Conservation (phyloP, 768 basidiomycete genomes). For the Sporobolomyces phaffii region DNA sequence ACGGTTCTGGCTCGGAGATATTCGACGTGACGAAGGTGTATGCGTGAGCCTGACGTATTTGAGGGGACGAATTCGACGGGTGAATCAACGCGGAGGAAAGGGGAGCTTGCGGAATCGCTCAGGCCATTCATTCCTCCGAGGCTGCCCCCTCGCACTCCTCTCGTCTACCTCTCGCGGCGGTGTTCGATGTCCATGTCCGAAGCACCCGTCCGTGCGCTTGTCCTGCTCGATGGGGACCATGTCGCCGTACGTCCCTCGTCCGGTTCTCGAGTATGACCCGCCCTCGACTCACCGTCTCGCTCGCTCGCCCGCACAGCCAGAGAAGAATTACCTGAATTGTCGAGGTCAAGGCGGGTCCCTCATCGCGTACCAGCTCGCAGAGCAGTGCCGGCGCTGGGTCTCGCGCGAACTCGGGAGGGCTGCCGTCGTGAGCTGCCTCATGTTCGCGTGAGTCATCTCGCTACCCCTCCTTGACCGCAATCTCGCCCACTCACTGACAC, state of each 20-base stretch:
- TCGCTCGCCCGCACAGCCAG: neutral
- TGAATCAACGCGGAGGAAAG: too few relatives aligned
- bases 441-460: slow-evolving; percentile 8
- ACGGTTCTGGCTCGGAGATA: too few relatives aligned
- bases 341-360: slow-evolving; percentile 15
- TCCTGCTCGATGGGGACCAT: slow-evolving; percentile 7
- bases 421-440: neutral
- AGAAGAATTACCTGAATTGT: neutral
- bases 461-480: neutral
- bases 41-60: too few relatives aligned
- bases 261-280: neutral
- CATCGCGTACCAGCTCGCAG: slow-evolving; percentile 1
- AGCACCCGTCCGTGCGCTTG: neutral
- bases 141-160: too few relatives aligned
- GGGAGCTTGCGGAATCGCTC: too few relatives aligned
- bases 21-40: too few relatives aligned
- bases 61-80: too few relatives aligned
- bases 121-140: too few relatives aligned
- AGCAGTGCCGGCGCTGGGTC: neutral
- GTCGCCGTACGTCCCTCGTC: slow-evolving; percentile 1
- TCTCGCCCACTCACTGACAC: too few relatives aligned
- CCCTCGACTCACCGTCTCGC: neutral
- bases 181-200: too few relatives aligned
- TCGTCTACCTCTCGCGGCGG: too few relatives aligned
- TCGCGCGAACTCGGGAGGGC: slow-evolving; percentile 6